These are phyloP conservation scores for Biscogniauxia mediterranea DNA, from an alignment of 2,329 filamentous ascomycete genomes.

Conservation along the genomic window DNA sequence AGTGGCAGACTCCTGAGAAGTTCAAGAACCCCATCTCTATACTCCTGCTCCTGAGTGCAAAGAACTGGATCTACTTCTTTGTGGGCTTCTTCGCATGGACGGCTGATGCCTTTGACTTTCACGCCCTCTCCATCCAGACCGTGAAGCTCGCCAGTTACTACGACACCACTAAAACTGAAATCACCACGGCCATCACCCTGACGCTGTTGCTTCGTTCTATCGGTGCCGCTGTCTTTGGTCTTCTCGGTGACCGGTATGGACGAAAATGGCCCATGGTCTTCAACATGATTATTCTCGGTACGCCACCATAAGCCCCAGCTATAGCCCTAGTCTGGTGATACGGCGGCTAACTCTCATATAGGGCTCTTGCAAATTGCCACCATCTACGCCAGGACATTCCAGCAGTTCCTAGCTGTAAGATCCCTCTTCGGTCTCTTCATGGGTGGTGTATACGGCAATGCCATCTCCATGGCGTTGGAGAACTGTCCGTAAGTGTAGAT, in stretches of 20 bases:
- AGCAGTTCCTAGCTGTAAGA: slow-evolving; percentile 72
- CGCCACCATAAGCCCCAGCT: slow-evolving; percentile 42
- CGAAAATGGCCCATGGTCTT: slow-evolving; percentile 81
- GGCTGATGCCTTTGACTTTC: slow-evolving; percentile 81
- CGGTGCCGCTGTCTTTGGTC: slow-evolving; percentile 72
- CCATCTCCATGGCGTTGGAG: slow-evolving; percentile 75
- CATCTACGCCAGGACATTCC: slow-evolving; percentile 70
- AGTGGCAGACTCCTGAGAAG: slow-evolving; percentile 66
- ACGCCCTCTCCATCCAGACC: slow-evolving; percentile 76
- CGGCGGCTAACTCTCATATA: slow-evolving; percentile 25
- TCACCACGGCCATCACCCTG: slow-evolving; percentile 73
- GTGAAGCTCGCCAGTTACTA: slow-evolving; percentile 65
- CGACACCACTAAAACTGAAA: slow-evolving; percentile 55
- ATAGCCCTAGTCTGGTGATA: slow-evolving; percentile 20
- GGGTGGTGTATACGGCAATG: slow-evolving; percentile 79
- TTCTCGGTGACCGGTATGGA: slow-evolving; percentile 76
- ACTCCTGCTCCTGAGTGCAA: slow-evolving; percentile 59
- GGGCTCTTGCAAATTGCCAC: slow-evolving; percentile 68
- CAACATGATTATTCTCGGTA: slow-evolving; percentile 72
- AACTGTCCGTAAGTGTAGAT: slow-evolving; percentile 57
- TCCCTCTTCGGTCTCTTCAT: slow-evolving; percentile 75
- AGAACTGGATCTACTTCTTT: slow-evolving; percentile 73
- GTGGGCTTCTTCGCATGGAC: slow-evolving; percentile 76
- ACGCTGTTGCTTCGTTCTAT: slow-evolving; percentile 73
- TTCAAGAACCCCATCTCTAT: slow-evolving; percentile 70